These are phyloP conservation scores for Globisporangium mamillatum DNA, from an alignment of 352 stramenopile species.

Conservation along the genomic window DNA sequence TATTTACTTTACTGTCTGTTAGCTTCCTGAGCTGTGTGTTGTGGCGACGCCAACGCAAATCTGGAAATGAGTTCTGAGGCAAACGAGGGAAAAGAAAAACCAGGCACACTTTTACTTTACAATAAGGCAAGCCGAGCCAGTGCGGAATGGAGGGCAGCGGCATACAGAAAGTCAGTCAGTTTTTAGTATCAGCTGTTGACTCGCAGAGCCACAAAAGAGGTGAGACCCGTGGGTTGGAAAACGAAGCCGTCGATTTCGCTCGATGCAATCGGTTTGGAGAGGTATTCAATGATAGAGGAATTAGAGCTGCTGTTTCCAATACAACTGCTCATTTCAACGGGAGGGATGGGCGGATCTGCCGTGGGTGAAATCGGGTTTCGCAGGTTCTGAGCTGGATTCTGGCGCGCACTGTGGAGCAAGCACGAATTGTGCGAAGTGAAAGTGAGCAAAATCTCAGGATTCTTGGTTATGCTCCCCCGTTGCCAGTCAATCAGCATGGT, in stretches of 20 bases:
- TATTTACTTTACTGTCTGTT: neutral
- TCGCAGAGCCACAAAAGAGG: neutral
- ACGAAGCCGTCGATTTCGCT: neutral
- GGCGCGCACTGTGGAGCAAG: too few species aligned
- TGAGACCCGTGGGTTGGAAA: neutral
- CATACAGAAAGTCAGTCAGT: neutral
- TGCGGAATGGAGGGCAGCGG: neutral
- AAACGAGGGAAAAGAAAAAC: neutral
- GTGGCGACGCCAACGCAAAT: conserved; percentile 6
- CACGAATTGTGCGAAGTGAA: too few species aligned
- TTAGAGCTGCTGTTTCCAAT: neutral
- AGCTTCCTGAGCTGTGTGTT: neutral
- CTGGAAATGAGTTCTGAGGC: conserved; percentile 2
- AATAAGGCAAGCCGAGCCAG: neutral
- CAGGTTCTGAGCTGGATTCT: neutral
- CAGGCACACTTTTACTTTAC: neutral
- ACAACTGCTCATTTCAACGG: neutral
- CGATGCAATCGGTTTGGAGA: neutral
- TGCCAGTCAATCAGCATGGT: neutral
- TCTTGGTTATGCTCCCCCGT: neutral
- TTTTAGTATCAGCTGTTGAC: neutral
- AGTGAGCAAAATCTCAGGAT: neutral
- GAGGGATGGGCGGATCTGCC: neutral
- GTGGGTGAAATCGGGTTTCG: neutral
- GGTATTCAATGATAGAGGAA: neutral